Conservation (phyloP, 169 alveolate genomes). For the Plasmodium adleri region DNA sequence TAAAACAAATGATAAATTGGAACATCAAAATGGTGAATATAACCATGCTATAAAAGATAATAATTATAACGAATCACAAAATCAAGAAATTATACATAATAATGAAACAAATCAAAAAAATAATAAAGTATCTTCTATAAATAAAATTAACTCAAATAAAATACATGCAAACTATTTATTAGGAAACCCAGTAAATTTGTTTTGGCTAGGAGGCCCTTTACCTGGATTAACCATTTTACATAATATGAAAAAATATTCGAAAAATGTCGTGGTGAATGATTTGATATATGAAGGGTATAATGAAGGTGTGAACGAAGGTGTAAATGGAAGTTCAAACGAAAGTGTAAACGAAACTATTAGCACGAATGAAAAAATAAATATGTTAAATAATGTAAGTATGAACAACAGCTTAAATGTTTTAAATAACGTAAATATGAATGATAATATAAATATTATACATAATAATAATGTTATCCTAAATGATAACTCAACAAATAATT, state of each 20-base stretch:
- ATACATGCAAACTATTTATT: conserved; percentile 9
- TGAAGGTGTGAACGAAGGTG: conserved; percentile 26
- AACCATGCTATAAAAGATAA: not conserved
- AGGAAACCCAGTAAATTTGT: conserved; percentile 55
- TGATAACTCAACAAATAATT: no score
- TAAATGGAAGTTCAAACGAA: not conserved
- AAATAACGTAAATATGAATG: not conserved
- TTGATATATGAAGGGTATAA: conserved; percentile 70
- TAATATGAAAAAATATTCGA: conserved; percentile 50
- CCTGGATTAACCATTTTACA: conserved; percentile 73
- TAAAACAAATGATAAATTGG: not conserved
- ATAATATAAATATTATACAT: no score
- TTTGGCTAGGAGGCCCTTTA: conserved; percentile 76
- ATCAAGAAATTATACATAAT: not conserved
- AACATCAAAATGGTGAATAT: not conserved
- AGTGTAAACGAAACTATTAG: not conserved
- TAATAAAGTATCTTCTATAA: conserved; percentile 5
- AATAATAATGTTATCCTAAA: no score
- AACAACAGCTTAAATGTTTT: not conserved
- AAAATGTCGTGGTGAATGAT: conserved; percentile 63
- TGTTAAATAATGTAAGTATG: not conserved
- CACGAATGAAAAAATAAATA: not conserved
- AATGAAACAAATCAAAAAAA: not conserved
- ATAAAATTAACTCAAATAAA: not conserved
- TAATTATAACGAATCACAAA: not conserved